Evolutionary conservation across 73 alveolate species (phyloP), one percentile per base, ranked within the genome.

Genomic region (Paramecium tetraurelia): DNA sequence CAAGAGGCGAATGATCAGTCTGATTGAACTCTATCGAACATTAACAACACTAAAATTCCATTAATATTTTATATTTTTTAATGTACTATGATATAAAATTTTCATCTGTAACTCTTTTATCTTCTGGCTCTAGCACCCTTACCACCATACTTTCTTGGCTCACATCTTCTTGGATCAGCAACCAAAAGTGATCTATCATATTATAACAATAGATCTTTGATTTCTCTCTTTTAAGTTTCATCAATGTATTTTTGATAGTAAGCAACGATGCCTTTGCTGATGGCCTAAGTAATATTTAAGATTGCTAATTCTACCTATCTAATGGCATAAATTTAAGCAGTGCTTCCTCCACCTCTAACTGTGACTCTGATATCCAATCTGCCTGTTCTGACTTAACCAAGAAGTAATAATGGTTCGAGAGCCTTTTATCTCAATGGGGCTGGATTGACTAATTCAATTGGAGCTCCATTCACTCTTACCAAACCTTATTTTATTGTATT

Each of bases 141-240:
- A 87, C 99, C 99, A 43, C 99, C 99, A 93, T 94, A 98, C 94
- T 98, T 97, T 98, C 98, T 97, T 85, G 99, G 99, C 94, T 98
- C 99, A 88, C 98, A 92, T 94, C 99, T 98, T 93, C 99, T 98
- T 92, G 98, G 98, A 93, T 98, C 99, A 33, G 99, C 98, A 40
- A 98, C 99, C 92, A 98, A 93, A 92, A 98, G 95, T 93, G 98
- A 93, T 93, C 99, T 97, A 95, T 98, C 99, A 96, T 98, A 98
- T 94, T 96, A 98, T 92, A 97, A 92, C 92, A 98, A 95, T 75
- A 95, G 84, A 90, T 97, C 99, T 92, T 96, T 97, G 43, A 96
- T 94, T 80, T 95, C 98, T 95, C 98, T 97, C 97, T 97, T 97
- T 68, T 95, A 50, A 80, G 96, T 97, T 93, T 97, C 99, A 90